Evolutionary conservation across 2,329 filamentous ascomycete species (phyloP).

Genomic region (Gnomoniopsis sp.): DNA sequence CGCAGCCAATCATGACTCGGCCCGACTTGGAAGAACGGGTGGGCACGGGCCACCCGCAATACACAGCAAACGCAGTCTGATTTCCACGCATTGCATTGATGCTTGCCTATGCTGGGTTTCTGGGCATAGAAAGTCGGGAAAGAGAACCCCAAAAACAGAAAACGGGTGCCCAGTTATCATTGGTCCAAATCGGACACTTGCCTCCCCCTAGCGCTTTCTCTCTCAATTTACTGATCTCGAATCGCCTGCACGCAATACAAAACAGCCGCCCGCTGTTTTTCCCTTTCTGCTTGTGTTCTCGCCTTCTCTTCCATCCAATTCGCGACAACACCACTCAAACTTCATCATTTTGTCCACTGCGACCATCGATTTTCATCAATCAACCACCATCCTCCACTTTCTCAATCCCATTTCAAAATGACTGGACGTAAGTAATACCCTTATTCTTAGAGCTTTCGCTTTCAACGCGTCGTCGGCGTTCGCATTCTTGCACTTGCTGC

Average conservation of each 20-base stretch:
- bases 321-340: slow-evolving; percentile 26
- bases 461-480: neutral
- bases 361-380: slow-evolving; percentile 27
- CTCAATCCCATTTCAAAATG: slow-evolving; percentile 52
- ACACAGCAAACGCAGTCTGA: neutral
- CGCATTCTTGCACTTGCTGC: neutral
- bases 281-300: neutral
- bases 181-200: too few species aligned
- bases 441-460: slow-evolving; percentile 5
- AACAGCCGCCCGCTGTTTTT: too few species aligned
- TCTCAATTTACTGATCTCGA: too few species aligned
- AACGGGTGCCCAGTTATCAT: too few species aligned
- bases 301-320: slow-evolving; percentile 26
- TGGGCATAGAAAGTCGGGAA: too few species aligned
- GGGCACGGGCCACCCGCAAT: neutral
- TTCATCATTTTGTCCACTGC: too few species aligned
- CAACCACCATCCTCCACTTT: slow-evolving; percentile 14
- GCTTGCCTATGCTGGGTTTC: too few species aligned
- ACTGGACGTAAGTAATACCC: slow-evolving; percentile 45
- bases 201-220: too few species aligned
- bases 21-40: neutral
- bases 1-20: too few species aligned
- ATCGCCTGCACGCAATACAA: too few species aligned
- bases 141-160: too few species aligned
- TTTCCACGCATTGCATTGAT: too few species aligned